These are phyloP conservation scores for Clarireedia sp. DNA, from an alignment of 2,329 filamentous ascomycete genomes.

Conservation along the genomic window DNA sequence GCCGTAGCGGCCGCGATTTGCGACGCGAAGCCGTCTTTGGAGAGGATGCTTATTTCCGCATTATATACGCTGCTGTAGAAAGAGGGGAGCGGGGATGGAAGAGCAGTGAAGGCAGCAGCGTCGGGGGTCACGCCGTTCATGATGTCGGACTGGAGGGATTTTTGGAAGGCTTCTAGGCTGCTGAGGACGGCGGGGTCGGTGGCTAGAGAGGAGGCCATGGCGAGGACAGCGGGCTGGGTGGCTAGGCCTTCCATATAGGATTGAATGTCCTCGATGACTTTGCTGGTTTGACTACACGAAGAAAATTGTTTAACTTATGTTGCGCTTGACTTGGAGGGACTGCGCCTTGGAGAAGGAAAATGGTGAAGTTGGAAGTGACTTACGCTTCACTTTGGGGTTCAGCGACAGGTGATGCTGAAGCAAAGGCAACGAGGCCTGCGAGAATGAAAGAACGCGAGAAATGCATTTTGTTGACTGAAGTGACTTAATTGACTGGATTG, in stretches of 20 bases:
- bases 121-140: neutral
- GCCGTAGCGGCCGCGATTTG: neutral
- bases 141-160: neutral
- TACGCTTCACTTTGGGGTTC: constrained; percentile 6
- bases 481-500: too few species aligned
- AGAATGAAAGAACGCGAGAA: neutral
- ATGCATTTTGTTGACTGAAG: neutral
- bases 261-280: constrained; percentile 3
- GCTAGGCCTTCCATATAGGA: constrained; percentile 2
- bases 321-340: neutral
- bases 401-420: constrained; percentile 5
- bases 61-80: constrained; percentile 8
- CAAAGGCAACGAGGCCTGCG: constrained; percentile 5
- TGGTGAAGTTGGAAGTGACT: neutral
- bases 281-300: constrained; percentile 4
- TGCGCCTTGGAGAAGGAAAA: neutral
- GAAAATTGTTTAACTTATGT: neutral
- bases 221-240: constrained; percentile 8
- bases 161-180: constrained; percentile 1
- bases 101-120: neutral
- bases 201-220: constrained; percentile 4
- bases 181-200: constrained; percentile 8
- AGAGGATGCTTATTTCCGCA: constrained; percentile 7
- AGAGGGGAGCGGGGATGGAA: constrained; percentile 8
- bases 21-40: constrained; percentile 6